A percentile compares a stretch with the other conserved stretches of the same genome.
Conservation (phyloP, 176 grass and related monocot genomes). For the Eragrostis nindensis region DNA sequence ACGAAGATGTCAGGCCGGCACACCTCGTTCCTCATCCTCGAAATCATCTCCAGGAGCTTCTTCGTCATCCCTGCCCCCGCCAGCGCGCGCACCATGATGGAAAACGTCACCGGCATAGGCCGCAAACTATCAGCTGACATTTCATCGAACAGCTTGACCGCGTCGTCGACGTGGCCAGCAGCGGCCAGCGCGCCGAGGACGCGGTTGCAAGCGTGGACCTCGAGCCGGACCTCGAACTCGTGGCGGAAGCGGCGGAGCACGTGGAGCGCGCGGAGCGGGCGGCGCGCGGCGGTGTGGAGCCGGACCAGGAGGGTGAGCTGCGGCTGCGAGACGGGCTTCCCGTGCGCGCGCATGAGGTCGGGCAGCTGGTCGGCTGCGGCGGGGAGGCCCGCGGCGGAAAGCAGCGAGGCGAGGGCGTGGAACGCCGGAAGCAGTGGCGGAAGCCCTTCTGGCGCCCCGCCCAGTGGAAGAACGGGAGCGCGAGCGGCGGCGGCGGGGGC, state of each 20-base stretch:
- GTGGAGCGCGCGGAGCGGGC: constrained; percentile 68
- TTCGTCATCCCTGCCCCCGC: constrained; percentile 48
- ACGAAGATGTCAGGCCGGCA: constrained; percentile 83
- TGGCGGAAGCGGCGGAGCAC: constrained; percentile 58
- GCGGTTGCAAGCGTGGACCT: constrained; percentile 76
- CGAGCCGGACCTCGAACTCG: constrained; percentile 63
- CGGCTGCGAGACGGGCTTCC: constrained; percentile 63
- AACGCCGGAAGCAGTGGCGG: constrained; percentile 74
- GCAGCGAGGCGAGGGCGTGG: constrained; percentile 69
- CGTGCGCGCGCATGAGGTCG: constrained; percentile 77
- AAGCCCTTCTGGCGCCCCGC: constrained; percentile 74
- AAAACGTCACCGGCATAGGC: constrained; percentile 71
- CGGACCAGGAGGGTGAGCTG: constrained; percentile 78
- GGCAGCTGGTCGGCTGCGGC: constrained; percentile 75
- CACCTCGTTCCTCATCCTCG: constrained; percentile 58
- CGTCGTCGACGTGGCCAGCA: constrained; percentile 55
- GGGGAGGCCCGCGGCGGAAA: constrained; percentile 49
- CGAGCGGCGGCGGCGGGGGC: constrained; percentile 52
- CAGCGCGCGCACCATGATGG: constrained; percentile 69
- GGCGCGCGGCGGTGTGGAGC: constrained; percentile 66
- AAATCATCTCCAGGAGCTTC: constrained; percentile 58
- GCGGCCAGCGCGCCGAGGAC: constrained; percentile 63
- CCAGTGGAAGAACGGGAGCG: constrained; percentile 92
- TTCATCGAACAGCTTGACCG: constrained; percentile 72
- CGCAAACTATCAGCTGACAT: constrained; percentile 46